These are phyloP conservation scores for Huiozyma naganishii DNA, from an alignment of 805 yeast genomes.

Conservation along the genomic window DNA sequence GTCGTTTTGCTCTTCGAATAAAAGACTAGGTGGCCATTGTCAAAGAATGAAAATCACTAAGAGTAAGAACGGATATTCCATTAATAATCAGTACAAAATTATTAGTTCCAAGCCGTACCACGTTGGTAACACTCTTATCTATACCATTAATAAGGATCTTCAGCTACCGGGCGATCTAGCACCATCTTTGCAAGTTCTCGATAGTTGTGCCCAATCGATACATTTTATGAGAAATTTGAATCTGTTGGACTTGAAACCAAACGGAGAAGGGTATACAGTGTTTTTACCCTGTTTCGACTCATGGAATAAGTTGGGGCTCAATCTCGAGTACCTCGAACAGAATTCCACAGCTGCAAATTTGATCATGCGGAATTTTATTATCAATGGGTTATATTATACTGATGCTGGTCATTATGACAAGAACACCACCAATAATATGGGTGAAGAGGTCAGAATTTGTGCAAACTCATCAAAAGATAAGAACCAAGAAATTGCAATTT, in stretches of 20 bases:
- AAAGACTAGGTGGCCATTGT: slow-evolving; percentile 48
- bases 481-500: slow-evolving; percentile 4
- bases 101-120: slow-evolving; percentile 31
- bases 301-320: slow-evolving; percentile 56
- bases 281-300: slow-evolving; percentile 69
- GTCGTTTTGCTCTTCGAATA: slow-evolving; percentile 42
- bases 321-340: slow-evolving; percentile 44
- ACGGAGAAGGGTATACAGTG: slow-evolving; percentile 56
- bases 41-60: slow-evolving; percentile 43
- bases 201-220: slow-evolving; percentile 56
- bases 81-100: slow-evolving; percentile 51
- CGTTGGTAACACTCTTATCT: slow-evolving; percentile 59
- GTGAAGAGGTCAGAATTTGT: slow-evolving; percentile 3
- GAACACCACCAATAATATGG: slow-evolving; percentile 25
- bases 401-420: slow-evolving; percentile 34
- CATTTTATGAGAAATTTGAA: slow-evolving; percentile 42
- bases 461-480: slow-evolving; percentile 4
- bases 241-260: slow-evolving; percentile 42
- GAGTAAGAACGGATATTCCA: slow-evolving; percentile 16
- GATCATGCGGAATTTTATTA: slow-evolving; percentile 46
- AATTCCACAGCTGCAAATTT: slow-evolving; percentile 41
- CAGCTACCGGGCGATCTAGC: slow-evolving; percentile 55
- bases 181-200: slow-evolving; percentile 51
- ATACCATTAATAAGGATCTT: slow-evolving; percentile 49
- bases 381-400: slow-evolving; percentile 58